Evolutionary conservation across 2,329 filamentous ascomycete species (phyloP).

Genomic region (Atkinsonella hypoxylon): DNA sequence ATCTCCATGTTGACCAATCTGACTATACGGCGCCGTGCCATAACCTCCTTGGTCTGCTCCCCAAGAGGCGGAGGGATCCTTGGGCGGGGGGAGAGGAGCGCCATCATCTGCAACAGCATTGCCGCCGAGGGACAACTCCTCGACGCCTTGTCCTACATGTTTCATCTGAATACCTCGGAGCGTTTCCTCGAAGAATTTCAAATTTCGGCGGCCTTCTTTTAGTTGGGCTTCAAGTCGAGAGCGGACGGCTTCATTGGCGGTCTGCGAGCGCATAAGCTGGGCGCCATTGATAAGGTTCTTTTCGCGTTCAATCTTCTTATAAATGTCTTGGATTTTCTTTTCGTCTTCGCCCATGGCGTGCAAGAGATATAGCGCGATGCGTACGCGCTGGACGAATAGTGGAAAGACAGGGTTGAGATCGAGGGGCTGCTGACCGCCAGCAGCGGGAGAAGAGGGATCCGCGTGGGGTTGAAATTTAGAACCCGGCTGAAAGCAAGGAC

Average conservation of each 20-base stretch:
- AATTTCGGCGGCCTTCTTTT: constrained; percentile 82
- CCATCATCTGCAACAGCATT: constrained; percentile 25
- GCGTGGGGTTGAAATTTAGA: not conserved
- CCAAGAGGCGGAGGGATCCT: constrained; percentile 42
- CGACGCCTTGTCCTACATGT: constrained; percentile 55
- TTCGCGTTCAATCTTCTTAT: constrained; percentile 96
- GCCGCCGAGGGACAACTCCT: constrained; percentile 51
- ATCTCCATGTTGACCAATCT: constrained; percentile 53
- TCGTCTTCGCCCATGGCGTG: constrained; percentile 52
- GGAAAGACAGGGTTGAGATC: not conserved
- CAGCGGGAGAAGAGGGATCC: not conserved
- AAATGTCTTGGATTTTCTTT: constrained; percentile 62
- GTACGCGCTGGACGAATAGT: constrained; percentile 24
- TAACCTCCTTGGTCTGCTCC: constrained; percentile 48
- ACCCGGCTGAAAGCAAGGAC: not conserved
- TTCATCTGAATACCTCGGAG: constrained; percentile 81
- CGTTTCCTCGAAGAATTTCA: constrained; percentile 90
- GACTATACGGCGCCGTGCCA: constrained; percentile 40
- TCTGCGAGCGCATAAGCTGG: constrained; percentile 89
- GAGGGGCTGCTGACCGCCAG: not conserved
- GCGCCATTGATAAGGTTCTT: constrained; percentile 90
- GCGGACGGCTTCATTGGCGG: constrained; percentile 83
- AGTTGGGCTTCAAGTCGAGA: constrained; percentile 89
- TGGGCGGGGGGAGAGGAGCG: constrained; percentile 52
- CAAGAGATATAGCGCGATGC: constrained; percentile 24